Base-by-base conservation (phyloP, 257 asterid genomes). In the Cynanchum wilfordii region DNA sequence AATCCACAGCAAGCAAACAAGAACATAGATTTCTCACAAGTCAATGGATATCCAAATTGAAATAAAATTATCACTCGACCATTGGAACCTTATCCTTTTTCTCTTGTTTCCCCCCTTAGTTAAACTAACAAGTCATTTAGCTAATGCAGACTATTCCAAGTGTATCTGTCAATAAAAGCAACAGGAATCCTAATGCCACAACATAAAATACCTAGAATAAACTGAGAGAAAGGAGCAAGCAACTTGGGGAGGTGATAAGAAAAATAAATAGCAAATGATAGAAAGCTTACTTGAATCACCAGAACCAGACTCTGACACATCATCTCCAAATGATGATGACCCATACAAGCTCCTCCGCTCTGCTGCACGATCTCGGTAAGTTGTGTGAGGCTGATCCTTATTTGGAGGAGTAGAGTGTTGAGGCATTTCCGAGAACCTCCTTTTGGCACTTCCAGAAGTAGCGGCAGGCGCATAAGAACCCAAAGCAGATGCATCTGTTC, bases 371-470 rank as follows among this genome's bases (percentile, higher is more conserved):
- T 95, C 99, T 84, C 99, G 83, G 69, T 95, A 95, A 20, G 85
- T 67, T 68, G 84, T 82, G 76, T 87, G 96, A 70, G 91, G 75
- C 76, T 87, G 97, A 63, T 87, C 92, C 75, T 84, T 89, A 71
- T 72, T 86, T 68, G 85, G 78, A 72, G 77, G 79, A 25, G 86
- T 77, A 69, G 87, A 71, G 36, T 62, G 85, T 51, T 84, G 79
- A 64, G 99, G 96, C 93, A 86, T 79, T 85, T 95, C 99, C 0
- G 98, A 95, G 70, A 95, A 95, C 87, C 99, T 91, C 82, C 99
- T 81, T 81, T 87, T 95, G 77, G 92, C 90, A 82, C 90, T 77
- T 68, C 86, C 94, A 75, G 87, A 70, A 24, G 90, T 73, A 73
- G 75, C 84, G 30, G 96, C 71, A 52, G 93, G 80, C 24, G 85